phyloP scores from a whole-genome alignment of 139 green algal species.

The Yamagishiella unicocca region DNA sequence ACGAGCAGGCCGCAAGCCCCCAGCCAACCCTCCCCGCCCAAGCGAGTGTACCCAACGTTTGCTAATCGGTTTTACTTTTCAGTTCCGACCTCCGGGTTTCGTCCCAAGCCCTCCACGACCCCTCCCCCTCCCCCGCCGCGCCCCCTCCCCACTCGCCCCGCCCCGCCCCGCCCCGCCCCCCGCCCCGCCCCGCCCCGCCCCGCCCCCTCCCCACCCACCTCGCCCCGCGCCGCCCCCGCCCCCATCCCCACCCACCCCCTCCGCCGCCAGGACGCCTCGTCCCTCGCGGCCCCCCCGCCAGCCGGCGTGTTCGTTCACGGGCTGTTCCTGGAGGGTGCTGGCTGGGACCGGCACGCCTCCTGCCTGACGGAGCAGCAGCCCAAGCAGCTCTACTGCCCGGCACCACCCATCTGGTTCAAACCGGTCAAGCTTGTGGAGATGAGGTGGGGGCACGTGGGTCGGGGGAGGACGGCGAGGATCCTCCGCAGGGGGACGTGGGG shows the following conservation, averaged over 20 bases:
- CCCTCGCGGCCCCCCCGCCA: not conserved
- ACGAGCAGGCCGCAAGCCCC: no score
- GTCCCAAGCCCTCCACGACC: not conserved
- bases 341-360: constrained; percentile 59
- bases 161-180: not conserved
- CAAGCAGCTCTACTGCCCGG: constrained; percentile 64
- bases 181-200: not conserved
- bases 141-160: no score
- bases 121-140: no score
- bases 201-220: not conserved
- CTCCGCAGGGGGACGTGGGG: no score
- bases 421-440: constrained; percentile 60
- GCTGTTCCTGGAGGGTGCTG: constrained; percentile 72
- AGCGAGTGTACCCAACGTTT: no score
- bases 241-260: not conserved
- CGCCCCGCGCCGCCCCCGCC: not conserved
- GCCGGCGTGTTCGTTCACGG: constrained; percentile 66
- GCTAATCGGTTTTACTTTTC: no score
- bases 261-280: not conserved
- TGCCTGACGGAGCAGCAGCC: constrained; percentile 65
- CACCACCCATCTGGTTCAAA: constrained; percentile 77
- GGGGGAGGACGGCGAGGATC: no score
- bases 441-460: not conserved
- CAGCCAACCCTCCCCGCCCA: no score
- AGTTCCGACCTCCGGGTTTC: no score